phyloP scores from a whole-genome alignment of 768 basidiomycete genomes.

The Suillus decipiens region DNA sequence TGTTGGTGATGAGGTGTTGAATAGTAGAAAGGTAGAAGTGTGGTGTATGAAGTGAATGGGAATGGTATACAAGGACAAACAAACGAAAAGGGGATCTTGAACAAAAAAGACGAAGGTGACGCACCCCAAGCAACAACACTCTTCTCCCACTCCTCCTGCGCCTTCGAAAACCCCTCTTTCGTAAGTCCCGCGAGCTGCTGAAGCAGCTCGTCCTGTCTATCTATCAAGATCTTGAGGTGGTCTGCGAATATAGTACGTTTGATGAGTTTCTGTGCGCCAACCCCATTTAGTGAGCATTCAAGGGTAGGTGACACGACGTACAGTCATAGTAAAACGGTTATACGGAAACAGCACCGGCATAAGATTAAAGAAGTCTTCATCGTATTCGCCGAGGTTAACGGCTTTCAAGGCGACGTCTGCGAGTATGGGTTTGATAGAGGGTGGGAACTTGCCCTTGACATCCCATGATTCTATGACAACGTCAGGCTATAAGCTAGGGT shows the following conservation, averaged over 20 bases:
- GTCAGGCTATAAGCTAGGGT: not conserved
- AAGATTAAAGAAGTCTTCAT: slow-evolving; percentile 87
- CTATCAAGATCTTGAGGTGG: slow-evolving; percentile 64
- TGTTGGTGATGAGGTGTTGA: too few relatives aligned
- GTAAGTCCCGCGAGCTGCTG: slow-evolving; percentile 62
- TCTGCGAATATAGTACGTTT: slow-evolving; percentile 84
- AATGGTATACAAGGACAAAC: not conserved
- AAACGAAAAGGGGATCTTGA: not conserved
- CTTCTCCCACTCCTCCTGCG: slow-evolving; percentile 78
- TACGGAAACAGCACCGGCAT: slow-evolving; percentile 91
- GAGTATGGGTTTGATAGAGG: slow-evolving; percentile 70
- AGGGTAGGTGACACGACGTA: slow-evolving; percentile 35
- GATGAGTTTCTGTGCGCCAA: slow-evolving; percentile 47
- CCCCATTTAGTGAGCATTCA: not conserved
- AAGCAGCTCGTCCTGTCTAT: slow-evolving; percentile 70
- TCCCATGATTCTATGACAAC: slow-evolving; percentile 65
- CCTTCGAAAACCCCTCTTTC: slow-evolving; percentile 63
- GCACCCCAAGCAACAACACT: slow-evolving; percentile 68
- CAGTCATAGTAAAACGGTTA: slow-evolving; percentile 93
- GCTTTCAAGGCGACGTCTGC: slow-evolving; percentile 75
- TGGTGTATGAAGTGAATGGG: not conserved
- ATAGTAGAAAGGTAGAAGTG: not conserved
- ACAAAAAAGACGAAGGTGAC: slow-evolving; percentile 18
- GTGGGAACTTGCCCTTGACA: slow-evolving; percentile 89
- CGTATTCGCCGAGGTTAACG: slow-evolving; percentile 83